Percentiles rank a stretch among this genome's conserved stretches.
These are phyloP conservation scores for Circinella umbellata DNA, from an alignment of 371 early-diverging fungal genomes.

Conservation along the genomic window DNA sequence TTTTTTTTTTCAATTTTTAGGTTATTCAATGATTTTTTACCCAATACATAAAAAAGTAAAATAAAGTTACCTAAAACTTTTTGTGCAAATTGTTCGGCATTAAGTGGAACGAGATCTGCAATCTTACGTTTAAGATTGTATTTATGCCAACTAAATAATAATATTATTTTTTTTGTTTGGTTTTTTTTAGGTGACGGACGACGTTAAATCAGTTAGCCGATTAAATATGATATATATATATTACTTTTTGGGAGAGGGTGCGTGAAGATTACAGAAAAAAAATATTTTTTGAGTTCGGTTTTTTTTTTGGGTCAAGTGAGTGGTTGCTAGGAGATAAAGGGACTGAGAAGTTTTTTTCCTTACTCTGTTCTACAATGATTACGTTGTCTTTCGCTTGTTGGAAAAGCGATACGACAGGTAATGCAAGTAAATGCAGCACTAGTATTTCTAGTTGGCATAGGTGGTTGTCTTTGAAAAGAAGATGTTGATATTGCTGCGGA, in stretches of 20 bases:
- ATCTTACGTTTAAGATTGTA: conserved; percentile 91
- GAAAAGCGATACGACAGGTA: conserved; percentile 87
- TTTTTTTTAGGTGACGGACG: not conserved
- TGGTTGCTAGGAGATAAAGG: not conserved
- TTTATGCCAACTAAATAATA: conserved; percentile 72
- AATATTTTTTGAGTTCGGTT: too few relatives aligned
- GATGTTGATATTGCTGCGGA: conserved; percentile 7
- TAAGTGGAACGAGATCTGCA: conserved; percentile 75
- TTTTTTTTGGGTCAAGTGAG: too few relatives aligned
- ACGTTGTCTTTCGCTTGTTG: conserved; percentile 80
- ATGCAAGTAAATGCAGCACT: conserved; percentile 63
- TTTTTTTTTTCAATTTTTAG: too few relatives aligned
- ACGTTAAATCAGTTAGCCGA: not conserved
- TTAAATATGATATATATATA: not conserved
- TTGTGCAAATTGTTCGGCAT: conserved; percentile 78
- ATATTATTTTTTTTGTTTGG: not conserved
- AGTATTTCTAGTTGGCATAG: not conserved
- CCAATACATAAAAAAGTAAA: not conserved
- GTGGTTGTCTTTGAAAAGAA: not conserved
- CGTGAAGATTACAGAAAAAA: not conserved
- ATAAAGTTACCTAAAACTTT: conserved; percentile 52
- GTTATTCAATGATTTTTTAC: not conserved
- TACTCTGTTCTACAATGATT: conserved; percentile 84
- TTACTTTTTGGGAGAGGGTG: not conserved
- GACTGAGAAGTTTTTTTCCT: conserved; percentile 1